A percentile compares a stretch with the other conserved stretches of the same genome.
These are phyloP conservation scores for Crotalaria pallida DNA, from an alignment of 306 rosid species.

Conservation along the genomic window DNA sequence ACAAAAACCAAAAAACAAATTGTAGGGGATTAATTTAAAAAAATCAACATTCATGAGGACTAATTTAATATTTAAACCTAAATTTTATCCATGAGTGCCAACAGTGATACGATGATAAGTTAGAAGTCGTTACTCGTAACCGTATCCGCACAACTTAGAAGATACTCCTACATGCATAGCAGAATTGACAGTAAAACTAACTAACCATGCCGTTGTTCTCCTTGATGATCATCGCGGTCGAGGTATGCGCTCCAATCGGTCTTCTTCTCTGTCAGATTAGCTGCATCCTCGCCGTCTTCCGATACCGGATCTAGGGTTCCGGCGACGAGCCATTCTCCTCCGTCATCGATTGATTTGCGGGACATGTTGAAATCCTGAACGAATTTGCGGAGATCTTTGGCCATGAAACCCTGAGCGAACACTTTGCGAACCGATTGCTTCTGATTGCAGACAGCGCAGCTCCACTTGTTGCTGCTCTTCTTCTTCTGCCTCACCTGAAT, in stretches of 20 bases:
- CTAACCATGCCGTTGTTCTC: constrained; percentile 24
- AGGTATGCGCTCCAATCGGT: constrained; percentile 71
- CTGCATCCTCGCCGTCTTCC: not conserved
- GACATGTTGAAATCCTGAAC: constrained; percentile 86
- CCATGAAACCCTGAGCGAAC: constrained; percentile 70
- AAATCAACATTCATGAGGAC: too few relatives aligned
- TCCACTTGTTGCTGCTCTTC: constrained; percentile 69
- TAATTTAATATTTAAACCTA: too few relatives aligned
- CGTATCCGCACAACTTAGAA: too few relatives aligned
- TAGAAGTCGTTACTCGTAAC: too few relatives aligned
- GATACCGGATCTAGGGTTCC: constrained; percentile 21
- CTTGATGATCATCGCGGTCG: constrained; percentile 25
- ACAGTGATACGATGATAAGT: too few relatives aligned
- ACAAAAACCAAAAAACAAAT: too few relatives aligned
- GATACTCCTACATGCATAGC: not conserved
- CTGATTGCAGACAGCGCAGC: constrained; percentile 70
- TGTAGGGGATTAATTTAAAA: too few relatives aligned
- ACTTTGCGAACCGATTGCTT: constrained; percentile 70
- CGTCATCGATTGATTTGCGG: constrained; percentile 41
- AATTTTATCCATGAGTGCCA: too few relatives aligned
- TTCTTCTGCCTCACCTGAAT: constrained; percentile 85
- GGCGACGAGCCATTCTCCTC: constrained; percentile 14
- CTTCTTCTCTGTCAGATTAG: constrained; percentile 2
- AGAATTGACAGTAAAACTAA: not conserved
- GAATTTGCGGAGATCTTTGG: constrained; percentile 62